Conservation (phyloP, 495 filamentous ascomycete genomes). For the Trichocladium uniseriatum region DNA sequence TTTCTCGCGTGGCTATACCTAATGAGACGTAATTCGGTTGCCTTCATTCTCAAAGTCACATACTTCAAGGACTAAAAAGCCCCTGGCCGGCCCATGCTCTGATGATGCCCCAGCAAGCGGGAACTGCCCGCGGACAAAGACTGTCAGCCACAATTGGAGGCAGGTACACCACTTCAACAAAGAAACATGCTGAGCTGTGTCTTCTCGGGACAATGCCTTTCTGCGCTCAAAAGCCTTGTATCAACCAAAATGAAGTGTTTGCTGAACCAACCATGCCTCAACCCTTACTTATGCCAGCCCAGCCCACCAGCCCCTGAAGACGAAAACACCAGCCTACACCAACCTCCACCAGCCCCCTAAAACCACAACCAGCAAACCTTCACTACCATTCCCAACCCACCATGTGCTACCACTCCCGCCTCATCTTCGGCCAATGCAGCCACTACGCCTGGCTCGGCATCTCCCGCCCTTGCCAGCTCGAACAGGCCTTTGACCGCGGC, state of each 20-base stretch:
- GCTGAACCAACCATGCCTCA: background rate
- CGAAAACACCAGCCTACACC: background rate
- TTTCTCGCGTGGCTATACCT: too few species aligned
- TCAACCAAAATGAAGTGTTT: background rate
- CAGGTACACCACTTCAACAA: background rate
- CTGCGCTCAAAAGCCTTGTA: background rate
- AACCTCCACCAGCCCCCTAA: background rate
- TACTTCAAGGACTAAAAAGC: too few species aligned
- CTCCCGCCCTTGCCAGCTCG: constrained; percentile 11
- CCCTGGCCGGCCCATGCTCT: too few species aligned
- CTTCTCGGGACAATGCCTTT: background rate
- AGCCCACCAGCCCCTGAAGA: background rate
- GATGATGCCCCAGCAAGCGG: too few species aligned
- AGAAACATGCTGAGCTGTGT: background rate
- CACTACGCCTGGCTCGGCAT: constrained; percentile 18
- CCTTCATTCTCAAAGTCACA: too few species aligned
- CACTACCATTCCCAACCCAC: background rate
- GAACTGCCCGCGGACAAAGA: background rate
- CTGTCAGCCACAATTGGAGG: background rate
- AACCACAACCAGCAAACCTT: background rate
- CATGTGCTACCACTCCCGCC: constrained; percentile 26
- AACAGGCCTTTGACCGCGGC: constrained; percentile 12
- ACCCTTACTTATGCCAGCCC: background rate
- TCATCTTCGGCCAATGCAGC: constrained; percentile 19
- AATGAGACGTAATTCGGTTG: too few species aligned